A percentile compares a stretch with the other conserved stretches of the same genome.
phyloP scores from a whole-genome alignment of 768 basidiomycete species.

The Lactifluus volemus region DNA sequence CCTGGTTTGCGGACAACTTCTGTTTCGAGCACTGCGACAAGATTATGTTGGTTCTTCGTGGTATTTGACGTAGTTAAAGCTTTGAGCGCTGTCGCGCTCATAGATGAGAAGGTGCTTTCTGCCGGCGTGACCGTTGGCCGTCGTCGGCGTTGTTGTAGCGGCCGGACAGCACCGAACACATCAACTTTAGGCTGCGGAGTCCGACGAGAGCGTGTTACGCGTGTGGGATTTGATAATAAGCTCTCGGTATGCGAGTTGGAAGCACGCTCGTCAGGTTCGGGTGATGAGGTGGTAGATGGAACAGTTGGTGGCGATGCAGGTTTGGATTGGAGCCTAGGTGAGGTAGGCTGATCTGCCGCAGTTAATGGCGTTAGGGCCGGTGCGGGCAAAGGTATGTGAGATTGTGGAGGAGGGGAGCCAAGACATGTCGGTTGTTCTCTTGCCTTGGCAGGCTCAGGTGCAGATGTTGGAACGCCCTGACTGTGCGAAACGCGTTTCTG shows the following conservation, averaged over 20 bases:
- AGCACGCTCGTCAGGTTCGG: not conserved
- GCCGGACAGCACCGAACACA: slow-evolving; percentile 28
- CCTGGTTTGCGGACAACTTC: slow-evolving; percentile 66
- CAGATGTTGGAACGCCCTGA: not conserved
- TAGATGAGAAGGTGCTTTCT: slow-evolving; percentile 46
- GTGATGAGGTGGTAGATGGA: not conserved
- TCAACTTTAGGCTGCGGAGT: slow-evolving; percentile 28
- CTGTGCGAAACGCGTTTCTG: not conserved
- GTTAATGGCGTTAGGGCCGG: not conserved
- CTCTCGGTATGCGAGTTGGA: not conserved
- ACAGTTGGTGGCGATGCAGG: not conserved
- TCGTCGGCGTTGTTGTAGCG: not conserved
- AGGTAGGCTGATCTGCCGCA: not conserved
- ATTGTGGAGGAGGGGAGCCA: not conserved
- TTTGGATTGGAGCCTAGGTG: not conserved
- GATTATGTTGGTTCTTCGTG: slow-evolving; percentile 56
- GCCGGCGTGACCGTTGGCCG: slow-evolving; percentile 5
- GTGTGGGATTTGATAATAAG: not conserved
- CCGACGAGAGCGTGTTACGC: slow-evolving; percentile 11
- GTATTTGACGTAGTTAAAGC: slow-evolving; percentile 69
- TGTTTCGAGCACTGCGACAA: slow-evolving; percentile 50
- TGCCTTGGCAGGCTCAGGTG: not conserved
- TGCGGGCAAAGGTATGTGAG: not conserved
- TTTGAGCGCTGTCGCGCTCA: slow-evolving; percentile 61
- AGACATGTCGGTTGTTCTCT: not conserved